phyloP scores from a whole-genome alignment of 805 yeast species.

The Schizosaccharomyces japonicus region DNA sequence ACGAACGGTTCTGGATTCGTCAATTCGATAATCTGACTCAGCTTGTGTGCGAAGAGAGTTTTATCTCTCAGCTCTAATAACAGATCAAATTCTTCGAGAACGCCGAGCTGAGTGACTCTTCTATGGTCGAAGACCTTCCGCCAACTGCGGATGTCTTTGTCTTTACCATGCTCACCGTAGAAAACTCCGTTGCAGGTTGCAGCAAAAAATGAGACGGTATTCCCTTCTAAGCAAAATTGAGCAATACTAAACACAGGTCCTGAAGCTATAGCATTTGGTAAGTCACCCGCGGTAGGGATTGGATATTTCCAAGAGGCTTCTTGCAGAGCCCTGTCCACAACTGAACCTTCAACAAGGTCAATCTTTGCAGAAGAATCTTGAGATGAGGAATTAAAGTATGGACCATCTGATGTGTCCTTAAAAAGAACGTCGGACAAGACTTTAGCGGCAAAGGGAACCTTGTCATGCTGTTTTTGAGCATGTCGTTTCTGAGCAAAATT shows the following conservation, averaged over 20 bases:
- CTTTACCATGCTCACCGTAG: neutral
- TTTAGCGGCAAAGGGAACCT: slow-evolving; percentile 32
- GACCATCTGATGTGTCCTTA: slow-evolving; percentile 29
- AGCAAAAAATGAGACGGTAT: neutral
- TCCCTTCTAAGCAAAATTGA: neutral
- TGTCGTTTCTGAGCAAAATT: slow-evolving; percentile 23
- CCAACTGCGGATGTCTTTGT: neutral
- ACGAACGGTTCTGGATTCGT: neutral
- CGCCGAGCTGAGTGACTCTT: neutral
- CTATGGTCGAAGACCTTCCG: neutral
- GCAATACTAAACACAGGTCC: neutral
- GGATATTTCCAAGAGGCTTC: slow-evolving; percentile 7
- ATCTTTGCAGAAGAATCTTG: slow-evolving; percentile 21
- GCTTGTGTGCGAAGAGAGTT: neutral
- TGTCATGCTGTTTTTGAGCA: slow-evolving; percentile 16
- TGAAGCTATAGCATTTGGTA: neutral
- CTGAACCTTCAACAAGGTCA: slow-evolving; percentile 16
- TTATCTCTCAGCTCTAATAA: neutral
- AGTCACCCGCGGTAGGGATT: neutral
- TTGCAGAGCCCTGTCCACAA: slow-evolving; percentile 16
- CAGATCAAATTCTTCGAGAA: neutral
- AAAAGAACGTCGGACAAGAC: slow-evolving; percentile 36
- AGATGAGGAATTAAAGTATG: neutral
- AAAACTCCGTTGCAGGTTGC: neutral
- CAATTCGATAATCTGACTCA: neutral